Evolutionary conservation across 176 grass and related monocot genomes (phyloP).

Genomic region (Zizania latifolia): DNA sequence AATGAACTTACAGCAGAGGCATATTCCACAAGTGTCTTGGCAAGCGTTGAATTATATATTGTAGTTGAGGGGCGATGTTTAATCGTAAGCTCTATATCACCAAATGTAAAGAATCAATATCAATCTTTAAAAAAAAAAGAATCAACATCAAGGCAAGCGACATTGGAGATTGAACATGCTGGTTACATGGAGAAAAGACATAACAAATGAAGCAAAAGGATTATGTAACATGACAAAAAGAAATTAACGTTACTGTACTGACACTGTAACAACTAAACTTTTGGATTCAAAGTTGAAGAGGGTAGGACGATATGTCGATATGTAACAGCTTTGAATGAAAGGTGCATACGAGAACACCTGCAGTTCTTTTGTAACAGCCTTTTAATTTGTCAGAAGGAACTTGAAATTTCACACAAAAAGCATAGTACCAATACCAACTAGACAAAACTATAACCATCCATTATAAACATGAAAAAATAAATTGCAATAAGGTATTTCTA

Average conservation of each 20-base stretch:
- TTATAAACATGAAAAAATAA: neutral
- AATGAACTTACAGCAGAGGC: constrained; percentile 68
- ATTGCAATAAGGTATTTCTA: neutral
- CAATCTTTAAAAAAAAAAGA: neutral
- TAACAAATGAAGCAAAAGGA: neutral
- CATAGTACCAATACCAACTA: neutral
- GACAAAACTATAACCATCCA: neutral
- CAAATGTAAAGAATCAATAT: neutral
- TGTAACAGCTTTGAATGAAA: neutral
- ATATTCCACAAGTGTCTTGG: constrained; percentile 81
- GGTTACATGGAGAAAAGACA: neutral
- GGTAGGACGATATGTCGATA: no score
- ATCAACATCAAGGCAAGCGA: neutral
- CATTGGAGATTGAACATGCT: constrained; percentile 7
- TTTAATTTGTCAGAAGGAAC: neutral
- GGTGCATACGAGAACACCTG: neutral
- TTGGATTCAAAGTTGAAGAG: neutral
- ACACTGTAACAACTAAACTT: neutral
- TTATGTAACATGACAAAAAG: neutral
- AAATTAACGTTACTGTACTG: neutral
- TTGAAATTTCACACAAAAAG: neutral
- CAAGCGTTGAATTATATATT: constrained; percentile 79
- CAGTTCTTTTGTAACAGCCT: neutral
- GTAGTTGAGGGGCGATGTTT: constrained; percentile 25
- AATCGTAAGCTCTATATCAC: constrained; percentile 40